phyloP scores from a whole-genome alignment of 257 asterid genomes.

The Salvia miltiorrhiza region DNA sequence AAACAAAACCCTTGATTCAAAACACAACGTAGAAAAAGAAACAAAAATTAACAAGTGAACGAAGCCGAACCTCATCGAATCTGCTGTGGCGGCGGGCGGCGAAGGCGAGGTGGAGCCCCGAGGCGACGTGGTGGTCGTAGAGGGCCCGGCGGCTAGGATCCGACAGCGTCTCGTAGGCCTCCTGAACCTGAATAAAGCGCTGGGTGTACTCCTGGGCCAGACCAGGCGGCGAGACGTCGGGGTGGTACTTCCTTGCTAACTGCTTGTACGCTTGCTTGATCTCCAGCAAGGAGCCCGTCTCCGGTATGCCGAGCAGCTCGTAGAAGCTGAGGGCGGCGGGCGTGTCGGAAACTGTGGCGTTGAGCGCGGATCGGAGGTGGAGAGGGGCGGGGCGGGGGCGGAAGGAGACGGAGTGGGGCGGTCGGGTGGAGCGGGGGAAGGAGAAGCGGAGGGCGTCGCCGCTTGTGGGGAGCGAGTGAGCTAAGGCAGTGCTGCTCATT shows the following conservation, averaged over 20 bases:
- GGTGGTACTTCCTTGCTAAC: constrained; percentile 85
- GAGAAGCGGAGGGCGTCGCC: constrained; percentile 21
- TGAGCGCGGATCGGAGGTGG: constrained; percentile 22
- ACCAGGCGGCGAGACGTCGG: constrained; percentile 91
- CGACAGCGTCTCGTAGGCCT: constrained; percentile 85
- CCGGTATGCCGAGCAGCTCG: constrained; percentile 73
- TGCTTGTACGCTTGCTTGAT: constrained; percentile 86
- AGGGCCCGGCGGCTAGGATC: constrained; percentile 59
- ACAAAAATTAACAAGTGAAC: not conserved
- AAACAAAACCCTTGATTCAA: not conserved
- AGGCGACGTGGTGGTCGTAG: constrained; percentile 55
- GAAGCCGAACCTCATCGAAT: constrained; percentile 42
- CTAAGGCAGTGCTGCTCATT: constrained; percentile 18
- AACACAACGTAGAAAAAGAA: not conserved
- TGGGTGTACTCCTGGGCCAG: constrained; percentile 67
- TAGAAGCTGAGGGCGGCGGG: constrained; percentile 40
- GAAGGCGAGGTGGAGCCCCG: constrained; percentile 53
- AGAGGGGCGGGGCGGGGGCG: constrained; percentile 18
- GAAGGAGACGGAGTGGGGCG: constrained; percentile 27
- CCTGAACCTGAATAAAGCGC: constrained; percentile 68
- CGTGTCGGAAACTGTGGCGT: constrained; percentile 3
- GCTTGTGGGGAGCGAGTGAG: constrained; percentile 17
- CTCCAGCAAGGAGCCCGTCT: constrained; percentile 52
- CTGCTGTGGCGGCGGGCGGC: constrained; percentile 38
- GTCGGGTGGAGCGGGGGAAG: constrained; percentile 22